phyloP scores from a whole-genome alignment of 2,329 filamentous ascomycete species.

The Aureobasidium sp. region DNA sequence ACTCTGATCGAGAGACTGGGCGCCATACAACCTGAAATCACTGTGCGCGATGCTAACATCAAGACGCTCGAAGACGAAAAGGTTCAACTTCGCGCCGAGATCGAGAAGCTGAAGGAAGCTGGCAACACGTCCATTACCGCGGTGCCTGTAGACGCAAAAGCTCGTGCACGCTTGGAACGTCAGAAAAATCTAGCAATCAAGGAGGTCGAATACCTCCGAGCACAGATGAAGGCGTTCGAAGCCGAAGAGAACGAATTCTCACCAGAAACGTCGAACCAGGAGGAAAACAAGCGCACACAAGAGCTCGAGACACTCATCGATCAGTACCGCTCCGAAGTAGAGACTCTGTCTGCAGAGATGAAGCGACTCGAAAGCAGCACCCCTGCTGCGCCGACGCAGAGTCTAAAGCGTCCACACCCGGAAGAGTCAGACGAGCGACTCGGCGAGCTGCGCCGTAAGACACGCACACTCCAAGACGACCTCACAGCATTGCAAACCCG shows the following conservation, averaged over 20 bases:
- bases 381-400: constrained; percentile 47
- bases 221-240: constrained; percentile 81
- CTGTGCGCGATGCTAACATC: constrained; percentile 70
- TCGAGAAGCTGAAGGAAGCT: constrained; percentile 58
- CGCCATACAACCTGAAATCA: constrained; percentile 67
- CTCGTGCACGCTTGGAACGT: constrained; percentile 69
- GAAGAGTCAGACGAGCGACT: constrained; percentile 61
- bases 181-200: constrained; percentile 81
- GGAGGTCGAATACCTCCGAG: constrained; percentile 88
- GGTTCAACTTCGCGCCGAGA: constrained; percentile 54
- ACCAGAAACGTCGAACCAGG: constrained; percentile 68
- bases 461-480: constrained; percentile 75
- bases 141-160: constrained; percentile 52
- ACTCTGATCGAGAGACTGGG: constrained; percentile 77
- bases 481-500: constrained; percentile 62
- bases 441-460: constrained; percentile 79
- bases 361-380: constrained; percentile 53
- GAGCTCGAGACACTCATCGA: constrained; percentile 83
- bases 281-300: constrained; percentile 65
- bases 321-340: constrained; percentile 74
- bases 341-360: constrained; percentile 68
- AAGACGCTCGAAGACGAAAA: constrained; percentile 65
- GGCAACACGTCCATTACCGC: constrained; percentile 27
- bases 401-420: constrained; percentile 37
- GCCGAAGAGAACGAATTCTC: constrained; percentile 83